Base-by-base conservation (phyloP, 768 basidiomycete species). In the Tulasnella sp. region DNA sequence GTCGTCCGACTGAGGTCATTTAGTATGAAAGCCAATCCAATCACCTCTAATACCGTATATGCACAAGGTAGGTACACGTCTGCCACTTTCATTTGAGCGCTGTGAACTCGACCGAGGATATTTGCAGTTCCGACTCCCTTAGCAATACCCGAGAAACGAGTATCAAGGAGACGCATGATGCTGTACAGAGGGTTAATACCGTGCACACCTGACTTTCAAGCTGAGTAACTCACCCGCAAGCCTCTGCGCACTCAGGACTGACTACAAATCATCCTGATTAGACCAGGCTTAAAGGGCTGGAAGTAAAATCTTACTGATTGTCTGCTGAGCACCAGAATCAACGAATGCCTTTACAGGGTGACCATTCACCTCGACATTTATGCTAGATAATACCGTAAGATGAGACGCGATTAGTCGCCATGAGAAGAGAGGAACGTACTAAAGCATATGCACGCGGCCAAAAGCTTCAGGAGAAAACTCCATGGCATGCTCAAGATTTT, bases 11-110 rank as follows among this genome's bases (percentile, higher is more conserved):
- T 26, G 22, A 29, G 36, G 32, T 32, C 59, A n/a, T 62, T 35
- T 42, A 37, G 32, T 29, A 39, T 68, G 63, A 42, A 62, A 29
- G 36, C 22, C 26, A 11, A 32, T 14, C 29, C 70, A 2, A n/a
- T n/a, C n/a, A 90, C 92, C 86, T 99, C 97, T 86, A 99, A 92
- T 74, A 99, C 89, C 8, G 94, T 94, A 79, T 98, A 92, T 0
- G 94, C 88, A 79, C 96, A 98, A 0, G 95, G 89, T 7, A 99
- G 84, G 81, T 85, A 82, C 34, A 98, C 83, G 80, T 94, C 90
- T 12, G 87, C 88, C 34, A 99, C 80, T 79, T 94, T 95, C 75
- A 99, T 84, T 78, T 94, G 95, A 4, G 94, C 95, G 67, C 87
- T 90, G 83, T 99, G 97, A 3, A 99, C 90, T 37, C 96, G 86